Base-by-base conservation (phyloP, 2,329 filamentous ascomycete species). In the Bertia moriformis region DNA sequence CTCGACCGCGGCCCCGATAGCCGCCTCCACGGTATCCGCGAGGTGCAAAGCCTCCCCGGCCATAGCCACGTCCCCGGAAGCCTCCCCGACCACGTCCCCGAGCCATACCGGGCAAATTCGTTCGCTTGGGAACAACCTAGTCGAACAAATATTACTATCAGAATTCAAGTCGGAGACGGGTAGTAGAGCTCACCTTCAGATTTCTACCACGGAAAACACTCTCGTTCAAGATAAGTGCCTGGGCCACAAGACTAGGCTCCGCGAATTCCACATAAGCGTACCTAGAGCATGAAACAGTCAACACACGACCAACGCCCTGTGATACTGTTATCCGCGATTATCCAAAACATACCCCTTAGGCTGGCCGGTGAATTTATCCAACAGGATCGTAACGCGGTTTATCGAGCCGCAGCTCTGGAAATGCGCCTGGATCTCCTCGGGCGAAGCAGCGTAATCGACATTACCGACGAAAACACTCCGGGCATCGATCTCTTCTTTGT, bases 221-320 rank as follows among this genome's bases (percentile, higher is more conserved):
- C 63, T 98, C 91, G 59, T 98, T 96, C 42, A 98, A 69, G 30
- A 96, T 87, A 44, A 98, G 72, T 18, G 91, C 91, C 59, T 93
- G 85, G 37, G 85, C 86, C 45, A 98, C 89, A 44, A 95, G 70
- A 60, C 77, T 88, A 38, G 91, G 87, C 63, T 96, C 91, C 43
- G 85, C 82, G 57, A 98, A 98, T 63, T 98, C 91, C 52, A 98
- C 91, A 63, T 98, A 98, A 54, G 91, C 91, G 65, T 98, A 98
- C 47, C 88, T 95, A 61, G 41, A 48, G 32, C 7, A 29, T 10
- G 24, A 15, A 35, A 17, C 15, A 5, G 17, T 22, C 17, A 19
- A 18, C 19, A 12, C 17, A 39, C 18, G 14, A 33, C 12, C 14
- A 12, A 13, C 24, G 24, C 24, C 24, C n/a, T n/a, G 24, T 10